Evolutionary conservation across 441 rosid genomes (phyloP).

Genomic region (Aleurites moluccanus): DNA sequence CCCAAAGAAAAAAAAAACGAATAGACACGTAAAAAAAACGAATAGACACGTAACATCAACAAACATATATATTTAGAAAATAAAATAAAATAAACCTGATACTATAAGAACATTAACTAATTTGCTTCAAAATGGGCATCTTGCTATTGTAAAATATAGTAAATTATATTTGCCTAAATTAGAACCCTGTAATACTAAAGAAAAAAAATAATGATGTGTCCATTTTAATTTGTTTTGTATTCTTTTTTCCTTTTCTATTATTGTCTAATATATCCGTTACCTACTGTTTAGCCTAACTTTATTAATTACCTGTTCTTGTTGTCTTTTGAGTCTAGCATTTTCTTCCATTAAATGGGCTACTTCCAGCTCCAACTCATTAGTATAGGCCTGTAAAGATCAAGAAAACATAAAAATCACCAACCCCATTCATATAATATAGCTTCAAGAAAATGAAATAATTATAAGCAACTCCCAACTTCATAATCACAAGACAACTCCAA

Average conservation of each 20-base stretch:
- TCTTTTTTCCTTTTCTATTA: no score
- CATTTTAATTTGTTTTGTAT: background rate
- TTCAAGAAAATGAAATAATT: background rate
- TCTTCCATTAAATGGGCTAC: conserved; percentile 36
- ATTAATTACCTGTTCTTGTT: conserved; percentile 36
- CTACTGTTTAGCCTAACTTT: background rate
- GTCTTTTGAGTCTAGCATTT: conserved; percentile 47
- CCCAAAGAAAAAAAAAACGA: no score
- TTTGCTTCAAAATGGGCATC: background rate
- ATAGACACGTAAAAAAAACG: no score
- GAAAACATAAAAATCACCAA: no score
- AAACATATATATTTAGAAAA: background rate
- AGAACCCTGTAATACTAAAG: no score
- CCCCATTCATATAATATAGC: background rate
- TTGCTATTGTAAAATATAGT: background rate
- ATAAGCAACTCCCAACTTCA: no score
- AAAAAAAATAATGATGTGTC: background rate
- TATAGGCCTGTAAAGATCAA: conserved; percentile 43
- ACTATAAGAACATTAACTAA: no score
- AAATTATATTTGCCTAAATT: background rate
- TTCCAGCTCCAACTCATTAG: conserved; percentile 39
- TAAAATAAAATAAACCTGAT: no score
- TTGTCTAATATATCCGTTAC: background rate
- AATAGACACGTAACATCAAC: background rate
- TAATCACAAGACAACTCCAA: no score